A percentile compares a stretch with the other conserved stretches of the same genome.
These are phyloP conservation scores for Penicillium taxi DNA, from an alignment of 495 filamentous ascomycete species.

Conservation along the genomic window DNA sequence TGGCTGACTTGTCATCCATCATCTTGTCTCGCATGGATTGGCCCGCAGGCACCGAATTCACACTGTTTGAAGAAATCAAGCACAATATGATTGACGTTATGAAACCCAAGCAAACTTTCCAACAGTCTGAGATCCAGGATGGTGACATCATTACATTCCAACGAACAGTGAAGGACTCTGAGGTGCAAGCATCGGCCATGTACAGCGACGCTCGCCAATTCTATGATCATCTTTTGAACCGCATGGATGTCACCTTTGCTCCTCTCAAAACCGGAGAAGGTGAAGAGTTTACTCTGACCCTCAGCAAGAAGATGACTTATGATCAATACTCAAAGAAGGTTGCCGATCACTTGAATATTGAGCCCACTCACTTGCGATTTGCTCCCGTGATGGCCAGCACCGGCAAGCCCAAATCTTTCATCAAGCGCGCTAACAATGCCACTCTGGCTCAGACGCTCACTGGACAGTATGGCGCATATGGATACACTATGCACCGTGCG, in stretches of 20 bases:
- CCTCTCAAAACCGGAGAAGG: conserved; percentile 28
- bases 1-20: conserved; percentile 70
- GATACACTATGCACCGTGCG: conserved; percentile 55
- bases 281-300: conserved; percentile 59
- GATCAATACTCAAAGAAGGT: conserved; percentile 84
- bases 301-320: conserved; percentile 85
- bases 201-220: conserved; percentile 68
- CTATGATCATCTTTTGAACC: conserved; percentile 87
- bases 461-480: conserved; percentile 54
- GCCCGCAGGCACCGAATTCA: conserved; percentile 54
- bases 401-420: conserved; percentile 61
- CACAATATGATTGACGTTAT: conserved; percentile 92
- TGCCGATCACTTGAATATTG: conserved; percentile 66
- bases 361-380: conserved; percentile 83
- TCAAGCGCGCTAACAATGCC: conserved; percentile 61
- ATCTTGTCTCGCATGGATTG: conserved; percentile 85
- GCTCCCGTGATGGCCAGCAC: conserved; percentile 68
- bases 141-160: conserved; percentile 98
- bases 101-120: conserved; percentile 81
- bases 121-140: conserved; percentile 89
- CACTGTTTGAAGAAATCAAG: conserved; percentile 95
- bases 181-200: conserved; percentile 39
- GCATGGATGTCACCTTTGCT: conserved; percentile 55
- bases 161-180: conserved; percentile 52
- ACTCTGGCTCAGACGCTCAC: conserved; percentile 65